A percentile compares a stretch with the other conserved stretches of the same genome.
Evolutionary conservation across 2,329 filamentous ascomycete genomes (phyloP).

Genomic region (Zarea fungicola): DNA sequence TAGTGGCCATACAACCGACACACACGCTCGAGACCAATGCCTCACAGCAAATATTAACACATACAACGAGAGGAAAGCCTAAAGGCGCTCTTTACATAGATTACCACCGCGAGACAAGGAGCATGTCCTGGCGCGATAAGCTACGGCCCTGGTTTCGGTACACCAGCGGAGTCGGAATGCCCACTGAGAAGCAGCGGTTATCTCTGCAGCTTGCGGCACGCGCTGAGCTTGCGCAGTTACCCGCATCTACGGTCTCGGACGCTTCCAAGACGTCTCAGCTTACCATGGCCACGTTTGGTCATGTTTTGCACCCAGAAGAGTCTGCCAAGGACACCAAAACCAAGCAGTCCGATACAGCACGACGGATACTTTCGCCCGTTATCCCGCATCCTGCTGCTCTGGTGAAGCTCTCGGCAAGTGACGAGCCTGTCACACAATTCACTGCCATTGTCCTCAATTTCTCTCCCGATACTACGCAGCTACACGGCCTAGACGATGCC

Average conservation of each 20-base stretch:
- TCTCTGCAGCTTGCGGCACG: constrained; percentile 3
- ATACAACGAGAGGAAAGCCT: constrained; percentile 6
- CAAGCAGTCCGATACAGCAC: neutral
- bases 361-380: constrained; percentile 39
- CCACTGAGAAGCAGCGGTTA: neutral
- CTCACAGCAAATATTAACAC: constrained; percentile 20
- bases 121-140: constrained; percentile 32
- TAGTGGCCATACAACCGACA: constrained; percentile 26
- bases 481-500: neutral
- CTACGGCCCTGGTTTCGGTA: constrained; percentile 27
- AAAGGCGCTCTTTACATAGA: constrained; percentile 16
- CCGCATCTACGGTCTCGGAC: neutral
- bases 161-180: constrained; percentile 18
- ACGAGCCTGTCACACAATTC: constrained; percentile 21
- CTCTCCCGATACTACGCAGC: constrained; percentile 26
- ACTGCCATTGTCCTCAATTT: constrained; percentile 43
- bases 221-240: neutral
- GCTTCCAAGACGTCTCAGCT: neutral
- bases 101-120: constrained; percentile 26
- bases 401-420: constrained; percentile 27
- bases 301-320: constrained; percentile 37
- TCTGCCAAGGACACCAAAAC: neutral
- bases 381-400: constrained; percentile 45
- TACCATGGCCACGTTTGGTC: constrained; percentile 41
- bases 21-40: constrained; percentile 2